A percentile compares a stretch with the other conserved stretches of the same genome.
These are phyloP conservation scores for Morella rubra DNA, from an alignment of 306 rosid genomes.

Conservation along the genomic window DNA sequence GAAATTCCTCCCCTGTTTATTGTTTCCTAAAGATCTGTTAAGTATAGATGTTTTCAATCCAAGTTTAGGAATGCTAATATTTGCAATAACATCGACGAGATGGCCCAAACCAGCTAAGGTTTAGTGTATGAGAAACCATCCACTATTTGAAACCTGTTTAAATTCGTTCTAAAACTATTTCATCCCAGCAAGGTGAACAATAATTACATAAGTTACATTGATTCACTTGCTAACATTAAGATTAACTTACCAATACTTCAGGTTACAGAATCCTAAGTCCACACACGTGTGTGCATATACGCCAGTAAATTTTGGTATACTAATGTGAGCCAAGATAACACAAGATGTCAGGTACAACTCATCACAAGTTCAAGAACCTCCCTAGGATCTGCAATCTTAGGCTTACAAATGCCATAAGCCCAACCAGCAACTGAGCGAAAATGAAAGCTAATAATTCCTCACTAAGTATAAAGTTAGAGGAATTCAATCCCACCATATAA, in stretches of 20 bases:
- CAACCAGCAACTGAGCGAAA: neutral
- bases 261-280: no score
- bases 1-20: neutral
- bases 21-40: conserved; percentile 11
- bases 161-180: neutral
- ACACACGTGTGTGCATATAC: no score
- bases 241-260: no score
- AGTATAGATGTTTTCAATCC: conserved; percentile 22
- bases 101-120: neutral
- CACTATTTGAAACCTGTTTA: neutral
- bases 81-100: neutral
- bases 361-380: no score
- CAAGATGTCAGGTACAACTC: neutral
- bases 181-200: neutral
- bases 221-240: no score
- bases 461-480: no score
- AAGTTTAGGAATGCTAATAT: conserved; percentile 7
- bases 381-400: no score
- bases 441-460: no score
- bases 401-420: neutral
- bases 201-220: no score
- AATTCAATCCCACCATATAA: neutral
- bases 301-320: no score
- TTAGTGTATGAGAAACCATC: neutral
- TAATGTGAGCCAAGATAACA: neutral